phyloP scores from a whole-genome alignment of 371 early-diverging fungal species.

The Paramicrosporidium saccamoebae region DNA sequence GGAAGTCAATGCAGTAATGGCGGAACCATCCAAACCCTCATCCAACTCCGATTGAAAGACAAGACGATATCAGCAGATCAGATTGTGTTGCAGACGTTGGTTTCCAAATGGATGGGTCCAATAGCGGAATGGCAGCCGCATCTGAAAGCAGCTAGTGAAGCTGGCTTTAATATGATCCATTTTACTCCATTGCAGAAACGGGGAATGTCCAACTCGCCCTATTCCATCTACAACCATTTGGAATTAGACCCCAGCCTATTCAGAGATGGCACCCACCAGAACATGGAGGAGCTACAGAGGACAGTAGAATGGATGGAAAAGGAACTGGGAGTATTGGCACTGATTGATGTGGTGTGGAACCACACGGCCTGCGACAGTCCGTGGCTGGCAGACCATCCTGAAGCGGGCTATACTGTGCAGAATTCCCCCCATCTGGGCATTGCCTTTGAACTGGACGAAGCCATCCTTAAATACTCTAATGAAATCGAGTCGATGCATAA shows the following conservation, averaged over 20 bases:
- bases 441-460: conserved; percentile 68
- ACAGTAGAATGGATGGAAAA: conserved; percentile 14
- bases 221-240: conserved; percentile 69
- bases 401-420: conserved; percentile 71
- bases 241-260: conserved; percentile 50
- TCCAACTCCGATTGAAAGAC: too few species aligned
- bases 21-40: too few species aligned
- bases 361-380: conserved; percentile 63
- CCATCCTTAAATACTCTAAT: conserved; percentile 27
- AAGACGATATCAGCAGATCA: too few species aligned
- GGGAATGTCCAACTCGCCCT: conserved; percentile 71
- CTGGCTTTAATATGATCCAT: conserved; percentile 85
- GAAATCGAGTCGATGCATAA: conserved; percentile 10
- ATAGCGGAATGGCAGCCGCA: conserved; percentile 34
- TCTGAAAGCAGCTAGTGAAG: conserved; percentile 18
- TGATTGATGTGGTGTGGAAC: conserved; percentile 90
- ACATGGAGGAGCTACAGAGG: conserved; percentile 12
- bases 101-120: conserved; percentile 80
- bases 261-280: conserved; percentile 14
- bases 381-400: conserved; percentile 74
- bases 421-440: conserved; percentile 73
- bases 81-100: conserved; percentile 42
- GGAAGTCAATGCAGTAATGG: too few species aligned
- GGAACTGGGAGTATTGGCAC: conserved; percentile 26
- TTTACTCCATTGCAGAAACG: conserved; percentile 70